These are phyloP conservation scores for Calonectria henricotiae DNA, from an alignment of 2,329 filamentous ascomycete genomes.

Conservation along the genomic window DNA sequence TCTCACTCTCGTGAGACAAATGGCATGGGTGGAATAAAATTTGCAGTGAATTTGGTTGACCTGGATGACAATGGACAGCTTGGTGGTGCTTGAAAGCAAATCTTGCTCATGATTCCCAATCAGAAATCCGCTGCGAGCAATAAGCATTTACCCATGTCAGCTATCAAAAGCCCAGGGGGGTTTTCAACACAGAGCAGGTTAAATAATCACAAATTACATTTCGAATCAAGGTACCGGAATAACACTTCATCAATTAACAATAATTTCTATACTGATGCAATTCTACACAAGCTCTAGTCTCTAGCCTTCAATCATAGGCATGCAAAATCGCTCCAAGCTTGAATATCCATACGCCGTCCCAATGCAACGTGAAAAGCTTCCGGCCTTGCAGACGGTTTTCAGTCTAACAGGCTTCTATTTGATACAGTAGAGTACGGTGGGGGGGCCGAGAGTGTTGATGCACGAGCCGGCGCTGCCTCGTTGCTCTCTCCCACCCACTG, in stretches of 20 bases:
- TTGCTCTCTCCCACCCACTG: slow-evolving; percentile 53
- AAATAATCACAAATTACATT: no score
- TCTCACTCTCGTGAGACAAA: no score
- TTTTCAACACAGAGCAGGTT: no score
- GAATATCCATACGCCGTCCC: slow-evolving; percentile 27
- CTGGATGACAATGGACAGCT: no score
- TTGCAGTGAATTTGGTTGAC: no score
- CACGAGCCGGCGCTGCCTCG: slow-evolving; percentile 31
- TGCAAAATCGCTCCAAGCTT: slow-evolving; percentile 25
- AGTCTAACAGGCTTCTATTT: slow-evolving; percentile 49
- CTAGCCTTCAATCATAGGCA: slow-evolving; percentile 29
- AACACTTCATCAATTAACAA: background rate
- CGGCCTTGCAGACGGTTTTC: slow-evolving; percentile 39
- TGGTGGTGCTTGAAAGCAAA: no score
- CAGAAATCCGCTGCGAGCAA: no score
- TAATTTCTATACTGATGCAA: background rate
- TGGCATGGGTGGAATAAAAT: no score
- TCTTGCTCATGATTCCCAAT: no score
- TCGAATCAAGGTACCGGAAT: background rate
- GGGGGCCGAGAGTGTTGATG: slow-evolving; percentile 32
- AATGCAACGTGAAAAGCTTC: slow-evolving; percentile 41
- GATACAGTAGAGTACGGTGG: slow-evolving; percentile 29
- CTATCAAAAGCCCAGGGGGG: no score
- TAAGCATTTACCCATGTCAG: no score
- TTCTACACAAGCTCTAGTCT: slow-evolving; percentile 40